A percentile compares a stretch with the other conserved stretches of the same genome.
Evolutionary conservation across 2,329 filamentous ascomycete species (phyloP).

Genomic region (Apiospora arundinis): DNA sequence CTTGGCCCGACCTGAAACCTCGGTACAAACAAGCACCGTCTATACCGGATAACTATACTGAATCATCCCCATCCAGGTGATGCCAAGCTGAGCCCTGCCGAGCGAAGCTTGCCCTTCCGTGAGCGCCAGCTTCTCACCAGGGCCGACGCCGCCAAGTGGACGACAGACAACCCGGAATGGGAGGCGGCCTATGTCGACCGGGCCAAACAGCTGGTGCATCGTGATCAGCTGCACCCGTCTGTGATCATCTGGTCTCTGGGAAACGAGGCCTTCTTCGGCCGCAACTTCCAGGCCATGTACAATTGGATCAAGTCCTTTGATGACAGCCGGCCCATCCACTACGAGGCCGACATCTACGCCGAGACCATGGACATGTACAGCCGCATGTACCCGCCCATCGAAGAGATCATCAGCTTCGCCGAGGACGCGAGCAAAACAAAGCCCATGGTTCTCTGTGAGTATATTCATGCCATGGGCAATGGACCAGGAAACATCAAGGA

Average conservation of each 20-base stretch:
- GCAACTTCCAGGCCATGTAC: conserved; percentile 69
- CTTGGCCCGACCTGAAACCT: not conserved
- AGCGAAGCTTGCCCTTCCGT: conserved; percentile 37
- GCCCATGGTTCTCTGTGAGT: conserved; percentile 60
- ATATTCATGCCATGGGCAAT: conserved; percentile 68
- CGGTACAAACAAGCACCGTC: too few species aligned
- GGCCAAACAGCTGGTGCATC: conserved; percentile 65
- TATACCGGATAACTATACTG: not conserved
- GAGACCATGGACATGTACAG: conserved; percentile 65
- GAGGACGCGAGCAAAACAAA: conserved; percentile 47
- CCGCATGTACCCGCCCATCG: conserved; percentile 64
- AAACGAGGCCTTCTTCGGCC: conserved; percentile 71
- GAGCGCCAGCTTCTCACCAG: conserved; percentile 42
- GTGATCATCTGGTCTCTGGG: conserved; percentile 72
- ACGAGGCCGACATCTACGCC: conserved; percentile 64
- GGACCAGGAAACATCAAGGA: conserved; percentile 70
- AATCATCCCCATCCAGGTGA: conserved; percentile 32
- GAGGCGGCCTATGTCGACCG: conserved; percentile 68
- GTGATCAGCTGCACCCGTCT: conserved; percentile 70
- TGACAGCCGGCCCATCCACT: conserved; percentile 62
- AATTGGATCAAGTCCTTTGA: conserved; percentile 63
- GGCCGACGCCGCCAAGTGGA: conserved; percentile 51
- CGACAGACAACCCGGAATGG: conserved; percentile 64
- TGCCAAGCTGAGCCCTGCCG: conserved; percentile 36
- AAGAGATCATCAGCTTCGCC: conserved; percentile 46